Percentiles rank a stretch among this genome's conserved stretches.
Evolutionary conservation across 495 filamentous ascomycete genomes (phyloP).

Genomic region (Amphirosellinia nigrospora): DNA sequence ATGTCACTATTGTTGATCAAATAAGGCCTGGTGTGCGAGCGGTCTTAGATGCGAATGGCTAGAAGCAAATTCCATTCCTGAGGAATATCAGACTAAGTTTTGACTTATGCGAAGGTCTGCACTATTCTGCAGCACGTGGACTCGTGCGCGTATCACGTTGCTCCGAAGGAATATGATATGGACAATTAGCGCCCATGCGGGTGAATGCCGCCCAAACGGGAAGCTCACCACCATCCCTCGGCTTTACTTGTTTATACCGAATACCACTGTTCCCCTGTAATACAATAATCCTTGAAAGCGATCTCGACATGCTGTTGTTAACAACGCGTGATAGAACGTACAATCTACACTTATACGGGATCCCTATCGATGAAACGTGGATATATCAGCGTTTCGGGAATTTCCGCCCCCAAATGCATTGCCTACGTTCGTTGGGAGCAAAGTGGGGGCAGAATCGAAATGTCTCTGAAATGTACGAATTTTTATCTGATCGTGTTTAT

Average conservation of each 20-base stretch:
- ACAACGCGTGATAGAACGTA: background rate
- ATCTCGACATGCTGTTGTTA: background rate
- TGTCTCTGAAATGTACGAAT: conserved; percentile 1
- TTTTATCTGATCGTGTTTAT: background rate
- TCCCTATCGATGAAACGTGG: background rate
- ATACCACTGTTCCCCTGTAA: background rate
- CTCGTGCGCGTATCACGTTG: background rate
- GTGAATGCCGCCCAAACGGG: conserved; percentile 3
- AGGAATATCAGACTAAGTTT: background rate
- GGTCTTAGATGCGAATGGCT: background rate
- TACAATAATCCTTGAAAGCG: background rate
- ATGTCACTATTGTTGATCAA: too few relatives aligned
- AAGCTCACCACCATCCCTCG: conserved; percentile 14
- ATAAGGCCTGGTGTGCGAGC: background rate
- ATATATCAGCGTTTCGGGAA: background rate
- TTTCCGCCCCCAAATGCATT: background rate
- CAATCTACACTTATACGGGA: background rate
- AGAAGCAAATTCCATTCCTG: background rate
- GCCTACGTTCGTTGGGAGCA: background rate
- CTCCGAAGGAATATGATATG: background rate
- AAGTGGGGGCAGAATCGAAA: background rate
- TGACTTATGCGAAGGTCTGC: background rate
- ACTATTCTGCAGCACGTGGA: background rate
- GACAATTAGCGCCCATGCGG: background rate
- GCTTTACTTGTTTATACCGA: conserved; percentile 1